Percentiles rank a stretch among this genome's conserved stretches.
These are phyloP conservation scores for Trichoderma sp. DNA, from an alignment of 2,329 filamentous ascomycete species.

Conservation along the genomic window DNA sequence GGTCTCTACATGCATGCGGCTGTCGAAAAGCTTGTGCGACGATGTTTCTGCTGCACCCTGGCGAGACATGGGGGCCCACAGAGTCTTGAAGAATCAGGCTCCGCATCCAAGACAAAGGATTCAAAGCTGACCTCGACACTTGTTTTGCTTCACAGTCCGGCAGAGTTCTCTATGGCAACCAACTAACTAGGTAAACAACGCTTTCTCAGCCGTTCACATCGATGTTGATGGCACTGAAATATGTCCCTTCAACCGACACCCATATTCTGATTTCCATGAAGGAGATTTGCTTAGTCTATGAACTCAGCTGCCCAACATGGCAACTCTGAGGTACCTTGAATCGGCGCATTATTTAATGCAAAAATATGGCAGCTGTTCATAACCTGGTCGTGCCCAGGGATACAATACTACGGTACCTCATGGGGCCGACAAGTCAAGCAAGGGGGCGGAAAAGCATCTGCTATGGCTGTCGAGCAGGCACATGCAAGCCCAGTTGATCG, in stretches of 20 bases:
- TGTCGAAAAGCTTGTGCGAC: not conserved
- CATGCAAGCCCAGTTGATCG: not conserved
- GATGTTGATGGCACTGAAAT: not conserved
- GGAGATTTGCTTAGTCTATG: not conserved
- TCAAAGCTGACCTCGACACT: not conserved
- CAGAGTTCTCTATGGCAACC: not conserved
- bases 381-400: not conserved
- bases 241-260: not conserved
- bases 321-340: not conserved
- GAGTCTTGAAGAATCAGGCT: slow-evolving; percentile 3
- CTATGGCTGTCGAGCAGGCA: not conserved
- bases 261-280: not conserved
- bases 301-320: not conserved
- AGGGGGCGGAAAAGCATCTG: not conserved
- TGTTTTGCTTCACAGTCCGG: not conserved
- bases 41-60: not conserved
- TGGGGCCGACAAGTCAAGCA: not conserved
- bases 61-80: not conserved
- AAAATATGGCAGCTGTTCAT: not conserved
- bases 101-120: not conserved
- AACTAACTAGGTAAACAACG: not conserved
- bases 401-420: not conserved
- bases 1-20: slow-evolving; percentile 1
- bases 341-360: not conserved
- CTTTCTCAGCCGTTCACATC: not conserved